Evolutionary conservation across 2,329 filamentous ascomycete species (phyloP), one percentile per base, ranked within the genome.

Genomic region (Trichothecium roseum): DNA sequence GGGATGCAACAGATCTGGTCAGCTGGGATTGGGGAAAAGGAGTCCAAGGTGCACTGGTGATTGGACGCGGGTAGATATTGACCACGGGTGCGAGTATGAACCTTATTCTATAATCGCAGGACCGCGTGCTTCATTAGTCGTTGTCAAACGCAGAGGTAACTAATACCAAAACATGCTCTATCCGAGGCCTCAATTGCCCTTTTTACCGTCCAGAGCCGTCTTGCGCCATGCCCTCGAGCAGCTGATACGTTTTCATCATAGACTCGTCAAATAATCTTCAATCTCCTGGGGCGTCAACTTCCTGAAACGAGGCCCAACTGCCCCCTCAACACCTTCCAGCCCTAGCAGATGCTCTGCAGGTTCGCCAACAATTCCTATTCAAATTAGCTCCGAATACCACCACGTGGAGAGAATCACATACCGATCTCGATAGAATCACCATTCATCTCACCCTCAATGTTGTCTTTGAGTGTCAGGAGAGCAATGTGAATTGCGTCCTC

Each of bases 401-500:
- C 4, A 18, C 14, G 32, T 16, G 17, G 12, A 22, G 15, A 17
- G 20, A 15, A 2, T 10, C 22, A 58, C 78, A 59, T 64, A 87
- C 86, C 89, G 60, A 98, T 95, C 66, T 98, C 91, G 45, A 98
- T 93, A 22, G 89, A 95, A 59, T 96, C 88, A 43, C 89, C 89
- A 49, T 89, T 96, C 89, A 96, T 96, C 68, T 96, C 91, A 39
- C 91, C 91, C 67, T 96, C 89, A 55, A 98, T 98, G 39, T 91
- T 95, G 72, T 98, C 91, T 73, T 98, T 98, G 57, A 98, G 68
- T 18, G 91, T 98, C 57, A 98, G 69, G 37, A 98, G 74, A 41
- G 91, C 91, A 67, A 98, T 98, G 63, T 98, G 91, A 48, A 98
- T 91, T 8, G 91, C 91, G 62, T 98, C 91, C 64, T 98, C 91